A percentile compares a stretch with the other conserved stretches of the same genome.
phyloP scores from a whole-genome alignment of 1,284 basidiomycete species.

The Sporisorium exsertum region DNA sequence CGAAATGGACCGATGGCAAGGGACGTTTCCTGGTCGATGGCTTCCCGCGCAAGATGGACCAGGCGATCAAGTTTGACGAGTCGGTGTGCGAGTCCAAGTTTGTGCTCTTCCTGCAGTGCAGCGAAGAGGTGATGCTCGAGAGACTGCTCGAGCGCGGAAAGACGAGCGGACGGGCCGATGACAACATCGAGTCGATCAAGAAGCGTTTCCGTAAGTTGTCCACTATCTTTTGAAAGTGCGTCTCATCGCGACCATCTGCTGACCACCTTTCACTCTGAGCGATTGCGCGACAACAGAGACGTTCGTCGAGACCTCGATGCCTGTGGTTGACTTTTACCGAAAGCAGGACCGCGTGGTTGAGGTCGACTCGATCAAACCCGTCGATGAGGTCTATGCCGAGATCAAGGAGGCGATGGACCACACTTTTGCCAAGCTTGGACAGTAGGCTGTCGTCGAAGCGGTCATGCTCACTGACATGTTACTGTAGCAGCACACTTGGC shows the following conservation, averaged over 20 bases:
- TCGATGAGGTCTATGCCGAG: conserved; percentile 63
- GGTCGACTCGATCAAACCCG: conserved; percentile 72
- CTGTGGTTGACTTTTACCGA: conserved; percentile 89
- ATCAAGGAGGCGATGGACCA: conserved; percentile 61
- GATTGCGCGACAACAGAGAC: conserved; percentile 74
- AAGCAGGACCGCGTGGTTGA: conserved; percentile 80
- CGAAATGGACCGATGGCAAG: conserved; percentile 78
- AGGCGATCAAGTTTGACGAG: conserved; percentile 91
- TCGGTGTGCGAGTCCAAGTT: conserved; percentile 80
- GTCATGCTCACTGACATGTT: neutral
- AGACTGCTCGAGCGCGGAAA: conserved; percentile 89
- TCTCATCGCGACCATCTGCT: neutral
- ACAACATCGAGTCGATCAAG: conserved; percentile 93
- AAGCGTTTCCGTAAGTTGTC: conserved; percentile 86
- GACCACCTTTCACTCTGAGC: neutral
- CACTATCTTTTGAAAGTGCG: too few relatives aligned
- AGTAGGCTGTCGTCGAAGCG: conserved; percentile 2
- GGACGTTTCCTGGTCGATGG: conserved; percentile 96
- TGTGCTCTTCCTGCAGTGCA: conserved; percentile 90
- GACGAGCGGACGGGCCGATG: conserved; percentile 94
- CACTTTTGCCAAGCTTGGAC: conserved; percentile 47
- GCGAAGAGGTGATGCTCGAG: conserved; percentile 86
- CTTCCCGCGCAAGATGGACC: conserved; percentile 98
- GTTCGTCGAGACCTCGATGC: conserved; percentile 92
- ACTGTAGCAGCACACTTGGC: neutral